Base-by-base conservation (phyloP, 345 rosid species). In the Corymbia maculata region DNA sequence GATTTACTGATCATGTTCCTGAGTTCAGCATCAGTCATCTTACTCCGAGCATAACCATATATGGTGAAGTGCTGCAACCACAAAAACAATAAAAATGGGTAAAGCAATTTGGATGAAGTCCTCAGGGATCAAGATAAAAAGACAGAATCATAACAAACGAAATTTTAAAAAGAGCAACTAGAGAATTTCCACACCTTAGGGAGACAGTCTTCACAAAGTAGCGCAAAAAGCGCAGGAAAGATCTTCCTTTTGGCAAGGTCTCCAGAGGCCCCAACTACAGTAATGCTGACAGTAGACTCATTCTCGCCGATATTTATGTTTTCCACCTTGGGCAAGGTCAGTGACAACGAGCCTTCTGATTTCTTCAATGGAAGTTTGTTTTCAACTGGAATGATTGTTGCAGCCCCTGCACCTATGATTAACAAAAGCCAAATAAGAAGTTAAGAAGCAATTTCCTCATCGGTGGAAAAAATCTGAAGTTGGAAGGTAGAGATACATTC, bases 221-320 rank as follows among this genome's bases (percentile, higher is more conserved):
- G 96, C 1, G 98, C 98, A 86, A 97, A 97, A 88, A 97, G 99
- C 42, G 99, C 98, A 55, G 99, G 99, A 89, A 96, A 97, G 70
- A 97, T 97, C 96, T 97, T 97, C 93, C 96, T 98, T 93, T 98
- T 98, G 49, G 99, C 99, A 91, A 98, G 99, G 93, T 98, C 99
- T 91, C 99, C 98, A 87, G 99, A 98, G 57, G 99, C 99, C 89
- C 99, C 99, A 89, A 97, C 97, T 44, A 97, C 98, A 0, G 97
- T 95, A 51, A 98, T 98, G 89, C 98, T 96, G 90, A 97, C 97
- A 52, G 97, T 89, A 51, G 98, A 92, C 91, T 94, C 94, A 61
- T 87, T 92, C 57, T 88, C 90, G 86, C 91, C 91, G 88, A 50
- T 30, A 91, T 94, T 93, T 32, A 89, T 92, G 49, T 85, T 89